A percentile compares a stretch with the other conserved stretches of the same genome.
Evolutionary conservation across 345 rosid species (phyloP).

Genomic region (Schrenkiella parvula): DNA sequence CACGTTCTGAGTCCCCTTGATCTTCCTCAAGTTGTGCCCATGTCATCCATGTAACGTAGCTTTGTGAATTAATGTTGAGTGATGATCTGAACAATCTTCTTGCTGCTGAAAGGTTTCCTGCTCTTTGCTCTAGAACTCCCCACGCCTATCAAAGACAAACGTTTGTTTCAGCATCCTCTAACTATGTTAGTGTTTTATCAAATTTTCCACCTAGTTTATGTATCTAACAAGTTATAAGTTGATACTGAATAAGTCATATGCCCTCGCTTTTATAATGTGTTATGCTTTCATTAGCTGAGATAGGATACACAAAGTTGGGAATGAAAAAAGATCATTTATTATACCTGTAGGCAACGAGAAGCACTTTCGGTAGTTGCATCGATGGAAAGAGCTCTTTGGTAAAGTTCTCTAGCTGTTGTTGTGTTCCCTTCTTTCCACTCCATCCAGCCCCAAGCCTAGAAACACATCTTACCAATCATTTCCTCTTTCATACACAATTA

Average conservation of each 20-base stretch:
- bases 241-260: background rate
- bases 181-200: background rate
- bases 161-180: background rate
- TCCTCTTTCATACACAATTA: slow-evolving; percentile 4
- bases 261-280: background rate
- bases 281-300: background rate
- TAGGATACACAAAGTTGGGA: background rate
- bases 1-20: slow-evolving; percentile 84
- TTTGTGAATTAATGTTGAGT: slow-evolving; percentile 73
- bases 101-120: slow-evolving; percentile 78
- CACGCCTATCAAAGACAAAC: slow-evolving; percentile 58
- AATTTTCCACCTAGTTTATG: background rate
- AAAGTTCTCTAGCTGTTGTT: slow-evolving; percentile 69
- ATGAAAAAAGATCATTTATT: background rate
- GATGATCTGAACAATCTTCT: slow-evolving; percentile 89
- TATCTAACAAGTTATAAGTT: background rate
- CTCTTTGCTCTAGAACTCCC: slow-evolving; percentile 96
- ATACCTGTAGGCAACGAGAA: slow-evolving; percentile 88
- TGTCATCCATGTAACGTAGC: slow-evolving; percentile 97
- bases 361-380: slow-evolving; percentile 78
- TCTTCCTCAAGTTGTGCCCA: slow-evolving; percentile 97
- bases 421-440: slow-evolving; percentile 98
- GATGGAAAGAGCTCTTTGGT: slow-evolving; percentile 75
- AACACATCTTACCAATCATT: slow-evolving; percentile 17
- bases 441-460: slow-evolving; percentile 99